Percentiles rank a stretch among this genome's conserved stretches.
phyloP scores from a whole-genome alignment of 768 basidiomycete species.

The Termitomyces sp. region DNA sequence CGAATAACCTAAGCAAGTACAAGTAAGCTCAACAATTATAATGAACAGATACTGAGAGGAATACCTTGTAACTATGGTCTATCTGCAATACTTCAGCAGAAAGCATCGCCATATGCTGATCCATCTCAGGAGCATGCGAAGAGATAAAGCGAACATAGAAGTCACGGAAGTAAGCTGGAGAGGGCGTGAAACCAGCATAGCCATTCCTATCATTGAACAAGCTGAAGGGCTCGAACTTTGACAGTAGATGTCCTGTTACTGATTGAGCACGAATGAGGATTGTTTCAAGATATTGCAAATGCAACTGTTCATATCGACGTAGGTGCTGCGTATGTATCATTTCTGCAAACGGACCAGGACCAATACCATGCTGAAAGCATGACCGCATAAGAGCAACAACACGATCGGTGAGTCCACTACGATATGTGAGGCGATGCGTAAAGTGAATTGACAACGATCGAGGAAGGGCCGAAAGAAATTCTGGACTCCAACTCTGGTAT shows the following conservation, averaged over 20 bases:
- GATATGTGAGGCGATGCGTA: conserved; percentile 18
- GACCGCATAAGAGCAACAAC: conserved; percentile 15
- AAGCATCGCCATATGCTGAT: neutral
- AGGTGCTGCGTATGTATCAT: too few relatives aligned
- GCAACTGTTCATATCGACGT: conserved; percentile 11
- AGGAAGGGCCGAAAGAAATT: neutral
- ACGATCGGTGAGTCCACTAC: too few relatives aligned
- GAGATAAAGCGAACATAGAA: neutral
- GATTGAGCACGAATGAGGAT: neutral
- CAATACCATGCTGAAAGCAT: conserved; percentile 19
- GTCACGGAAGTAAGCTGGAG: neutral
- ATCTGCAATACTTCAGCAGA: neutral
- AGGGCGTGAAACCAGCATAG: neutral
- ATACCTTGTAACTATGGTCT: neutral
- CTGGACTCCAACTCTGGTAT: conserved; percentile 7
- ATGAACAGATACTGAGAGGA: neutral
- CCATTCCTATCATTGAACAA: neutral
- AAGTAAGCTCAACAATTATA: neutral
- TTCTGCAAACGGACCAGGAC: conserved; percentile 22
- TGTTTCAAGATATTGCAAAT: neutral
- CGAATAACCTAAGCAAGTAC: neutral
- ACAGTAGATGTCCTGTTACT: neutral
- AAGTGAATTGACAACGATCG: conserved; percentile 7
- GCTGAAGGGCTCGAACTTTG: neutral
- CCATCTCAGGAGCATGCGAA: neutral